Evolutionary conservation across 768 basidiomycete species (phyloP), one percentile per base, ranked within the genome.

Genomic region (Pleurotus cornucopiae): DNA sequence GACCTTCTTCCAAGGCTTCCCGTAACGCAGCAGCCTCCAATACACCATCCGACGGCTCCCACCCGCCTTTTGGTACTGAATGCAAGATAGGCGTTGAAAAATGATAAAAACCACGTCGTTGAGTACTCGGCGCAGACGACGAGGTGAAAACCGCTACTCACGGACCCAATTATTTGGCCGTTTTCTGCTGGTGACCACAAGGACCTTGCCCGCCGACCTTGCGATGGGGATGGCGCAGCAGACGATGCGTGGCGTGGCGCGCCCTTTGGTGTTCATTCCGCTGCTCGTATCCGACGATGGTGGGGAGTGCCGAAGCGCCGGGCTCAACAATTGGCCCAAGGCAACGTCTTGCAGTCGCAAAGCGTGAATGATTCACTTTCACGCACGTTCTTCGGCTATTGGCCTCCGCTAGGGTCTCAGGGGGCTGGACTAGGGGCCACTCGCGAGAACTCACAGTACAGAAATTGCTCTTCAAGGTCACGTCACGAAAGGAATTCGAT

Each of bases 1-100:
- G 89, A 94, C 91, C 91, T 93, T 94, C 91, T 89, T 94, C 91
- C 72, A 89, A 79, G 75, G 91, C 91, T 84, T 94, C 91, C 72
- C 91, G 83, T 66, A 84, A 88, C 75, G 91, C 91, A 69, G 91
- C 91, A 75, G 84, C 86, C 79, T 92, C 91, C 66, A 93, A 76
- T 71, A 77, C 79, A 64, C 79, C 84, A 80, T 94, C 91, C 56
- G 86, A 79, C 62, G 83, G 75, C 73, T 94, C 91, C 86, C 86
- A 94, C 68, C 91, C 91, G 70, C 91, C 91, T 78, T 94, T 94
- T n/a, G 91, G 91, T 66, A 94, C 91, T 93, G 67, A 53, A 11
- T 4, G 6, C 30, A 34, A 7, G 30, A 7, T 7, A 34, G 6
- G 30, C 30, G 30, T 7, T 34, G 30, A 34, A 34, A 34, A 34